Evolutionary conservation across 2,329 filamentous ascomycete species (phyloP).

Genomic region (Sarocladium oryzae): DNA sequence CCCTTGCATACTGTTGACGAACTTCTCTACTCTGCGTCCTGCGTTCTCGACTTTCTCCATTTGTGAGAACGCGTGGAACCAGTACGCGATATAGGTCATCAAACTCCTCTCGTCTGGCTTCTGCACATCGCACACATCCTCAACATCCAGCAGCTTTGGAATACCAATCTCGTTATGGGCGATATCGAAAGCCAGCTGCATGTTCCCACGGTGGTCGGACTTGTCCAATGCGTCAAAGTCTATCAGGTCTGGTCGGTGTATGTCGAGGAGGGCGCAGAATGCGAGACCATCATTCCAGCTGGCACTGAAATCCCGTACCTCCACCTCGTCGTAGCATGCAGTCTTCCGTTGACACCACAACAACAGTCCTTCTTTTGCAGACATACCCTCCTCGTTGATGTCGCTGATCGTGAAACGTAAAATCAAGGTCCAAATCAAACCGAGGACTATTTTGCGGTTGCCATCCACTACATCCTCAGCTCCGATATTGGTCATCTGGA

Average conservation of each 20-base stretch:
- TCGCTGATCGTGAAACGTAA: conserved; percentile 96
- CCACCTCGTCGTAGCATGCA: conserved; percentile 94
- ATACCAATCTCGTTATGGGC: conserved; percentile 96
- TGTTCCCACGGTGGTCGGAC: conserved; percentile 88
- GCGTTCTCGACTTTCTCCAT: conserved; percentile 99
- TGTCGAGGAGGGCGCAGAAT: conserved; percentile 93
- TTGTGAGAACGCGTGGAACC: conserved; percentile 99
- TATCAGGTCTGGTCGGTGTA: conserved; percentile 93
- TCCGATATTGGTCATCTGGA: conserved; percentile 97
- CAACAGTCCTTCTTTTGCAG: conserved; percentile 89
- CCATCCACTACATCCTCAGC: conserved; percentile 98
- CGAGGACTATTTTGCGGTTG: conserved; percentile 94
- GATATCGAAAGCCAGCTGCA: conserved; percentile 96
- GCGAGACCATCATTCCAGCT: conserved; percentile 98
- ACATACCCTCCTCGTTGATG: conserved; percentile 97
- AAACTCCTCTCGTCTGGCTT: conserved; percentile 93
- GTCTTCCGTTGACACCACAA: conserved; percentile 99
- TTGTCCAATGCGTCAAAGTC: conserved; percentile 96
- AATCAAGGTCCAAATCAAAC: conserved; percentile 97
- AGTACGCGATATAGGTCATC: conserved; percentile 99
- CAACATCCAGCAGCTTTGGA: conserved; percentile 88
- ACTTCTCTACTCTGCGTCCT: conserved; percentile 92
- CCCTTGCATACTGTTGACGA: conserved; percentile 97
- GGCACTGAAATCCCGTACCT: conserved; percentile 87
- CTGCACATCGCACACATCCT: conserved; percentile 94